Percentiles rank a stretch among this genome's conserved stretches.
Conservation (phyloP, 257 asterid genomes). For the Primulina tabacum region DNA sequence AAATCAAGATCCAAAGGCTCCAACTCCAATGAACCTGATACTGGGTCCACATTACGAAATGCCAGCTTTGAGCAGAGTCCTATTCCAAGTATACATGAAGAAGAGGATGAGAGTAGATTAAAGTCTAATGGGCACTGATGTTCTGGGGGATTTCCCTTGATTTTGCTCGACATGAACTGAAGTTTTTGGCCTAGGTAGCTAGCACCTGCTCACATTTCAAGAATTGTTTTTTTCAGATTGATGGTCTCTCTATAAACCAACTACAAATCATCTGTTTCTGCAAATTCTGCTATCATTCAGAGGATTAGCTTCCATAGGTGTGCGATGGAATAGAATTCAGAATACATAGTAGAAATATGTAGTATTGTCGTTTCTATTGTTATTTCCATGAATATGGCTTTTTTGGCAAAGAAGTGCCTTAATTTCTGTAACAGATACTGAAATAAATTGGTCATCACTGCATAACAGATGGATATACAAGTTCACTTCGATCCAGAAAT, state of each 20-base stretch:
- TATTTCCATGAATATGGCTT: not conserved
- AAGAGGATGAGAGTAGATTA: not conserved
- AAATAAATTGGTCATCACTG: not conserved
- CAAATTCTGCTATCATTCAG: not conserved
- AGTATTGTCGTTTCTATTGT: not conserved
- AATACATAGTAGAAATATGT: not conserved
- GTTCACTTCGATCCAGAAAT: not conserved
- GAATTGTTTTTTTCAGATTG: not conserved
- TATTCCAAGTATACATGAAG: constrained; percentile 2
- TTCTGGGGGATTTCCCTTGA: not conserved
- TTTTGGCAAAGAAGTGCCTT: not conserved
- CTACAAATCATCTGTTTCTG: not conserved
- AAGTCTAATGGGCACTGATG: not conserved
- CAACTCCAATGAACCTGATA: not conserved
- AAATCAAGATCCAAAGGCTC: constrained; percentile 32
- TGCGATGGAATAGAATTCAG: not conserved
- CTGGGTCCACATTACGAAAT: not conserved
- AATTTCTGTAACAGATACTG: not conserved
- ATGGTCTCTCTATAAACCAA: not conserved
- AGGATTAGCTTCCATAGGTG: not conserved
- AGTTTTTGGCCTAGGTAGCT: constrained; percentile 11
- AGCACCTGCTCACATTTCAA: constrained; percentile 11
- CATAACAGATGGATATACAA: not conserved
- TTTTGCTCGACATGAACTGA: not conserved
- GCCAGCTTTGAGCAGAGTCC: not conserved